Conservation (phyloP, 164 flowering plant genomes). For the Kalanchoe fedtschenkoi region DNA sequence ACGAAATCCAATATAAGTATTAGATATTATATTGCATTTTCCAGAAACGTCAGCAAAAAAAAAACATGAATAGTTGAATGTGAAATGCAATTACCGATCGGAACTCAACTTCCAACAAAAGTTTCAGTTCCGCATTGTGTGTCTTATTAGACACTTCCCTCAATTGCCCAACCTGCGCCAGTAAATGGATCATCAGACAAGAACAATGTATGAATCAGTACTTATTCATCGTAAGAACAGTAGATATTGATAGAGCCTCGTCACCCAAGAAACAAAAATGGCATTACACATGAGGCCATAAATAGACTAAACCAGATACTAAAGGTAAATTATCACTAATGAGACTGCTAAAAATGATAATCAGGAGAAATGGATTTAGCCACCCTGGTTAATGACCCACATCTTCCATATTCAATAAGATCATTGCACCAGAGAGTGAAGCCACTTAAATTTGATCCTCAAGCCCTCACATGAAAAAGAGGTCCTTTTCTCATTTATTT, state of each 20-base stretch:
- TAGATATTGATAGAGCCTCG: background rate
- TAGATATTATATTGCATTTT: background rate
- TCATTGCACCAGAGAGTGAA: background rate
- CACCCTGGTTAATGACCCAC: background rate
- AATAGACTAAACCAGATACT: background rate
- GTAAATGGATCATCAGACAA: background rate
- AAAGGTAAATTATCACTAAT: background rate
- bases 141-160: conserved; percentile 12
- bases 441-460: background rate
- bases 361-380: background rate
- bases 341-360: background rate
- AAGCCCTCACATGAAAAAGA: background rate
- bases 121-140: conserved; percentile 10
- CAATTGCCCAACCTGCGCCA: conserved; percentile 10
- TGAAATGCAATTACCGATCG: conserved; percentile 8
- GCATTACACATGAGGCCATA: background rate
- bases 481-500: background rate
- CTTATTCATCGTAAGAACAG: background rate
- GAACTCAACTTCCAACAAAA: conserved; percentile 11
- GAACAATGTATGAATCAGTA: background rate
- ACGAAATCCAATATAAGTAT: background rate
- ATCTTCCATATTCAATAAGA: background rate
- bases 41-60: background rate
- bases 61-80: background rate
- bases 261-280: background rate